phyloP scores from a whole-genome alignment of 1,284 basidiomycete genomes.

The Mycena citricolor region DNA sequence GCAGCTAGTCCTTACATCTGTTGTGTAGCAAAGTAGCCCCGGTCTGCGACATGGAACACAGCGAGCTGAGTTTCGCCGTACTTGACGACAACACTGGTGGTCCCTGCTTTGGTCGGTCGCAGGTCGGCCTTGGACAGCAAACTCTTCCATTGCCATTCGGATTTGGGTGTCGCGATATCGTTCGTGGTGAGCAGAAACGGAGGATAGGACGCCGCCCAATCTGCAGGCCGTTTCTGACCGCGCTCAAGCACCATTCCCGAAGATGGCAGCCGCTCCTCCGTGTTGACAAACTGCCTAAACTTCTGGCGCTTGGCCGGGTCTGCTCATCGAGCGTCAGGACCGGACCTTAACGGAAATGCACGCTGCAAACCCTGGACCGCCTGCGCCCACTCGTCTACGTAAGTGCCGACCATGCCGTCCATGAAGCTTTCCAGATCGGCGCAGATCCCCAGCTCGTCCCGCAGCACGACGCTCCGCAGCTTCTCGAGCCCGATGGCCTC shows the following conservation, averaged over 20 bases:
- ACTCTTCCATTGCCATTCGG: slow-evolving; percentile 60
- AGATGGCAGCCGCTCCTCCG: slow-evolving; percentile 50
- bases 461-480: slow-evolving; percentile 64
- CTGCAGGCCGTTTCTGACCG: slow-evolving; percentile 64
- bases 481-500: slow-evolving; percentile 69
- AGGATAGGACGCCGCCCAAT: slow-evolving; percentile 65
- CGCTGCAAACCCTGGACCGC: slow-evolving; percentile 46
- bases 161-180: slow-evolving; percentile 42
- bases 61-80: slow-evolving; percentile 76
- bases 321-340: neutral
- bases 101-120: slow-evolving; percentile 46
- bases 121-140: slow-evolving; percentile 56
- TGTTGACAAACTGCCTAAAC: slow-evolving; percentile 73
- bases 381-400: slow-evolving; percentile 71
- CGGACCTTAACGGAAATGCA: slow-evolving; percentile 11
- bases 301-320: slow-evolving; percentile 53
- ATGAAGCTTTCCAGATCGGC: slow-evolving; percentile 71
- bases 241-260: slow-evolving; percentile 63
- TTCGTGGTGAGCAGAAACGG: slow-evolving; percentile 46
- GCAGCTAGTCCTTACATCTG: slow-evolving; percentile 44
- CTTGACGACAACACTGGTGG: slow-evolving; percentile 57
- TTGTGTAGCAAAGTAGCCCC: slow-evolving; percentile 68
- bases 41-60: slow-evolving; percentile 43
- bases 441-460: slow-evolving; percentile 80
- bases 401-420: slow-evolving; percentile 65